These are phyloP conservation scores for Albophoma yamanashiensis DNA, from an alignment of 2,329 filamentous ascomycete genomes.

Conservation along the genomic window DNA sequence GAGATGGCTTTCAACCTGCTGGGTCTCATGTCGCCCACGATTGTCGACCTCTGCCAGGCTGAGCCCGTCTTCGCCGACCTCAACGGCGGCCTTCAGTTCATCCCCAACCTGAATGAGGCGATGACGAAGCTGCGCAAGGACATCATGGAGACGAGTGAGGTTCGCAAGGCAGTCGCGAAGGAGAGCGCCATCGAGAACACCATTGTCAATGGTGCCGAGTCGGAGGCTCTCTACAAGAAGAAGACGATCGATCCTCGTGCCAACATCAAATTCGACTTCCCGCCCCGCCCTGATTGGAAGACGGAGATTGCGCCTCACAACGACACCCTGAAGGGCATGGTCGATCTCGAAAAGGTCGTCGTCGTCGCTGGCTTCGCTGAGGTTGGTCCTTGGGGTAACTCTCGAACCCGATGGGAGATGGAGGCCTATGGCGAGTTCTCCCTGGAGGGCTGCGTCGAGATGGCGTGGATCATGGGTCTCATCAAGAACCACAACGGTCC, in stretches of 20 bases:
- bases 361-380: slow-evolving; percentile 96
- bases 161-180: slow-evolving; percentile 87
- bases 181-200: slow-evolving; percentile 96
- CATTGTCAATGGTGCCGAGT: slow-evolving; percentile 88
- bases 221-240: slow-evolving; percentile 89
- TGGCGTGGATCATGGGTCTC: slow-evolving; percentile 99
- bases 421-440: slow-evolving; percentile 95
- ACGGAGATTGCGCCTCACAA: slow-evolving; percentile 83
- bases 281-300: slow-evolving; percentile 82
- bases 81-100: slow-evolving; percentile 95
- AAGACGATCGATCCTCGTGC: slow-evolving; percentile 86
- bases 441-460: slow-evolving; percentile 93
- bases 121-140: slow-evolving; percentile 93
- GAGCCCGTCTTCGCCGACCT: slow-evolving; percentile 96
- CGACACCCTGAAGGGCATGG: slow-evolving; percentile 87
- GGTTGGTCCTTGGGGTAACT: slow-evolving; percentile 96
- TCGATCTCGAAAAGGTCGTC: slow-evolving; percentile 95
- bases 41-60: slow-evolving; percentile 90
- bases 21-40: slow-evolving; percentile 85
- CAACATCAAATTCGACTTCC: slow-evolving; percentile 98
- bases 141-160: slow-evolving; percentile 88
- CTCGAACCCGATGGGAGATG: slow-evolving; percentile 98
- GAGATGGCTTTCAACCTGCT: slow-evolving; percentile 99
- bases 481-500: slow-evolving; percentile 98
- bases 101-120: slow-evolving; percentile 85